These are phyloP conservation scores for Corniculantispora saksenae DNA, from an alignment of 2,329 filamentous ascomycete genomes.

Conservation along the genomic window DNA sequence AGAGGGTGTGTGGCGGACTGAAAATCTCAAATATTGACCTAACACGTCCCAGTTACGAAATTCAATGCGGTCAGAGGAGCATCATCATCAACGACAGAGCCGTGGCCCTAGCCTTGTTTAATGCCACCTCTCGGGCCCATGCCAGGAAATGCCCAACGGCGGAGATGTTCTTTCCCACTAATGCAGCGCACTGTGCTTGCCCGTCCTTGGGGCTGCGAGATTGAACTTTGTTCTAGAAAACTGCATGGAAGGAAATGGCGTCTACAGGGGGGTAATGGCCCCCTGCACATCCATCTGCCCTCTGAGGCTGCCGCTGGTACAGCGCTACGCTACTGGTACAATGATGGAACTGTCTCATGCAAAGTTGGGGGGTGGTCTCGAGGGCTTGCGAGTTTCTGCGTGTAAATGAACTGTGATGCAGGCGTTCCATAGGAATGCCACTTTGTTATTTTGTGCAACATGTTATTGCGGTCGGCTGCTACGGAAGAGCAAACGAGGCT, in stretches of 20 bases:
- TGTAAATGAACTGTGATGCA: neutral
- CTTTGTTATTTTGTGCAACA: neutral
- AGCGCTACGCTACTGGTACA: neutral
- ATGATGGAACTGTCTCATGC: neutral
- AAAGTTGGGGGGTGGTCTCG: constrained; percentile 1
- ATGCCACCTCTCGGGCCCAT: neutral
- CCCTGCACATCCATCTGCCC: constrained; percentile 4
- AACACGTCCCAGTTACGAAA: neutral
- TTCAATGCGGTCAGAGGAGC: neutral
- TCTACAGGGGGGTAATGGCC: neutral
- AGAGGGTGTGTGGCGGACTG: neutral
- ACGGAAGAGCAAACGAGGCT: neutral
- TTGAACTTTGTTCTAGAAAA: constrained; percentile 11
- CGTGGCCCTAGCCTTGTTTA: neutral
- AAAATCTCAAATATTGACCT: neutral
- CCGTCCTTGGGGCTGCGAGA: neutral
- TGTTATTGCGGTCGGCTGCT: neutral
- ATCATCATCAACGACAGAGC: neutral
- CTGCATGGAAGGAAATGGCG: constrained; percentile 7
- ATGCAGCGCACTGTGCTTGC: constrained; percentile 10
- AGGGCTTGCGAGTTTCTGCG: neutral
- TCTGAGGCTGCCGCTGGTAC: neutral
- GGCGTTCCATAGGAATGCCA: neutral
- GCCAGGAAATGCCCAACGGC: neutral
- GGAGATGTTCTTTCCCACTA: constrained; percentile 2